Evolutionary conservation across 305 asterid genomes (phyloP).

Genomic region (Fraxinus velutina): DNA sequence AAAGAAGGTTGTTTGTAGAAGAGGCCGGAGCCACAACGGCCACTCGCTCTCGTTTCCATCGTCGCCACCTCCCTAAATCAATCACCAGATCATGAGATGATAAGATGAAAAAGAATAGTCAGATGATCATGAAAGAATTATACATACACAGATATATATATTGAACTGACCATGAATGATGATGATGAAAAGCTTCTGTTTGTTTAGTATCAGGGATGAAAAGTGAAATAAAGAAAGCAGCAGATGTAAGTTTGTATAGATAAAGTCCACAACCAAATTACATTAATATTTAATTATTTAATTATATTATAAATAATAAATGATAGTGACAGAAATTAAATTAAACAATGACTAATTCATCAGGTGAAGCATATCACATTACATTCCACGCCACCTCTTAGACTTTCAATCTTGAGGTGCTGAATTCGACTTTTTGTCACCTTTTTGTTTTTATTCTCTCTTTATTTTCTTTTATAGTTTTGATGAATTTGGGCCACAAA

Average conservation of each 20-base stretch:
- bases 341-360: background rate
- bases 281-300: background rate
- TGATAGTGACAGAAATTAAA: background rate
- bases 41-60: constrained; percentile 10
- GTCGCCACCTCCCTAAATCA: constrained; percentile 8
- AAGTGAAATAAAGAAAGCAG: constrained; percentile 11
- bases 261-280: constrained; percentile 20
- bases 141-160: background rate
- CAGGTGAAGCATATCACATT: background rate
- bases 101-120: background rate
- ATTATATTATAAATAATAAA: background rate
- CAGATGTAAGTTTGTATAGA: constrained; percentile 5
- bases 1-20: constrained; percentile 43
- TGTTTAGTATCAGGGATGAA: background rate
- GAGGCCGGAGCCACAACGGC: constrained; percentile 40
- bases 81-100: background rate
- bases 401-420: background rate
- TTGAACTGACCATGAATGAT: constrained; percentile 16
- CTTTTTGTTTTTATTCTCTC: background rate
- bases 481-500: background rate
- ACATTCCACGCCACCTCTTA: background rate
- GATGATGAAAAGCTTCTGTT: background rate
- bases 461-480: background rate
- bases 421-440: background rate
- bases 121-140: background rate